Evolutionary conservation across 208 protist genomes (phyloP).

Genomic region (Leishmania amazonensis): DNA sequence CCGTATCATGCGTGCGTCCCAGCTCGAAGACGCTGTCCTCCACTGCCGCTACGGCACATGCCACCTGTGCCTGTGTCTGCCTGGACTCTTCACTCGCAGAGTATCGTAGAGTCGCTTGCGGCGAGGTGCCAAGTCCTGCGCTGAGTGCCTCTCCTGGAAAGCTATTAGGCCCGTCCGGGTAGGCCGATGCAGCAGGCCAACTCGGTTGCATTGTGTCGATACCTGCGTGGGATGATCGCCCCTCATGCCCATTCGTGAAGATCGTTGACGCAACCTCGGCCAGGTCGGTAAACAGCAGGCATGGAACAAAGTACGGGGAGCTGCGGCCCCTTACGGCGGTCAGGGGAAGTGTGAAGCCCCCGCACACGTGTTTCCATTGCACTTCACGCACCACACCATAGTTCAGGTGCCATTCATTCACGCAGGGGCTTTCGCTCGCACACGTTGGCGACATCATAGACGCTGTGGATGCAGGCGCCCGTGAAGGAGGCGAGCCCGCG

Average conservation of each 20-base stretch:
- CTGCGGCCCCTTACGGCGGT: slow-evolving; percentile 27
- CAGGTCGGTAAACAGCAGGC: slow-evolving; percentile 32
- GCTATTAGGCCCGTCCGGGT: background rate
- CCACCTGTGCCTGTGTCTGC: background rate
- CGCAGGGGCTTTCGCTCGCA: background rate
- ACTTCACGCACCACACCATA: background rate
- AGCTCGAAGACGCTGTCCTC: slow-evolving; percentile 4
- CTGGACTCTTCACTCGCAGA: background rate
- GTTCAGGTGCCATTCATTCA: background rate
- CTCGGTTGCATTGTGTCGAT: background rate
- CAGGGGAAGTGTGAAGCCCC: slow-evolving; percentile 34
- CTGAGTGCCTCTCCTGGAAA: background rate
- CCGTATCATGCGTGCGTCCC: slow-evolving; percentile 3
- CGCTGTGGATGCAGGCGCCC: background rate
- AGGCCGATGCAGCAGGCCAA: background rate
- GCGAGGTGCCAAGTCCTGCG: background rate
- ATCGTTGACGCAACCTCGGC: background rate
- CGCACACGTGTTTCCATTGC: slow-evolving; percentile 12
- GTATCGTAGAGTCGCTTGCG: background rate
- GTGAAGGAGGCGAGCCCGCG: background rate
- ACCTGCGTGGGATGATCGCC: background rate
- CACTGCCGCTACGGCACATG: slow-evolving; percentile 6
- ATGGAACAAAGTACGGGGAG: slow-evolving; percentile 37
- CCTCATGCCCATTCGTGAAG: background rate
- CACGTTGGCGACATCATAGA: background rate